phyloP scores from a whole-genome alignment of 495 filamentous ascomycete species.

The Neurospora terricola region DNA sequence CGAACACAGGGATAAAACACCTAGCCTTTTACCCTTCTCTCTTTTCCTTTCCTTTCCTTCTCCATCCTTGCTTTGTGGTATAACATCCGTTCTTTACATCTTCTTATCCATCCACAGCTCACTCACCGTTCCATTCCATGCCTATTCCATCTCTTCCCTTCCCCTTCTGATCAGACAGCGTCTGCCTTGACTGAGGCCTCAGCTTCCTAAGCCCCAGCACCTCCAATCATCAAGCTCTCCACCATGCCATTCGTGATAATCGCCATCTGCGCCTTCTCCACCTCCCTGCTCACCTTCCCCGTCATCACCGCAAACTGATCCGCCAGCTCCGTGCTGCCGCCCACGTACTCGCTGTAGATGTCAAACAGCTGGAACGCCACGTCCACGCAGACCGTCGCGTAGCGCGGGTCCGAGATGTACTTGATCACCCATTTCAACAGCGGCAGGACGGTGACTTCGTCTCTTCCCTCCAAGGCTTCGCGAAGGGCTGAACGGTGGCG shows the following conservation, averaged over 20 bases:
- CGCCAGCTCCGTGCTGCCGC: slow-evolving; percentile 63
- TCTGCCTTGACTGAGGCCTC: neutral
- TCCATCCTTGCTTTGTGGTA: neutral
- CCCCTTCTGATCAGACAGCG: neutral
- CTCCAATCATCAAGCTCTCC: slow-evolving; percentile 52
- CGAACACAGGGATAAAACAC: neutral
- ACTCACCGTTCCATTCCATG: neutral
- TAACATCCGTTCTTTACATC: neutral
- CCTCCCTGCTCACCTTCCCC: slow-evolving; percentile 58
- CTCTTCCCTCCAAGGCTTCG: slow-evolving; percentile 71
- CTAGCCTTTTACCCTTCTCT: neutral
- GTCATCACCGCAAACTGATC: slow-evolving; percentile 53
- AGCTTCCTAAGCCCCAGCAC: neutral
- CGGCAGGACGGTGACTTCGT: slow-evolving; percentile 71
- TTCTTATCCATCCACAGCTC: neutral
- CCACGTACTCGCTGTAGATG: slow-evolving; percentile 74
- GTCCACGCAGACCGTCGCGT: slow-evolving; percentile 68
- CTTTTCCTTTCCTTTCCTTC: neutral
- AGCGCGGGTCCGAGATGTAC: slow-evolving; percentile 67
- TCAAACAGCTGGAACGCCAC: slow-evolving; percentile 71
- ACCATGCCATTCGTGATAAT: slow-evolving; percentile 75
- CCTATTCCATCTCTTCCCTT: neutral
- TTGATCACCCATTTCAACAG: slow-evolving; percentile 74
- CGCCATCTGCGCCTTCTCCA: slow-evolving; percentile 72
- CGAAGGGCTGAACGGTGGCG: slow-evolving; percentile 79